phyloP scores from a whole-genome alignment of 2,329 filamentous ascomycete genomes.

The Colletotrichum magnum region DNA sequence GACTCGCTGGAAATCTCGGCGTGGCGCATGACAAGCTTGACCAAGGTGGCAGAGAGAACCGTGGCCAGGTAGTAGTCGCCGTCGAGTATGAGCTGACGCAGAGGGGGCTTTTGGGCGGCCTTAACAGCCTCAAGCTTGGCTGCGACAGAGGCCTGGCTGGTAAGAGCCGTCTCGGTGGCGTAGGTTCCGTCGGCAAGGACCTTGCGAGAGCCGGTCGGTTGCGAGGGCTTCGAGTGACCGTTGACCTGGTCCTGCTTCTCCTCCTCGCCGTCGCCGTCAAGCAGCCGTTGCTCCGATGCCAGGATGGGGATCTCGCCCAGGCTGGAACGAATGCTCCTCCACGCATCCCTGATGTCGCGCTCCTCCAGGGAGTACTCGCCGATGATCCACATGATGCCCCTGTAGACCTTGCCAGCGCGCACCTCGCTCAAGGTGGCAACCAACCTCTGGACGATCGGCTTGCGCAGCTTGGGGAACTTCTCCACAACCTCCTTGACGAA shows the following conservation, averaged over 20 bases:
- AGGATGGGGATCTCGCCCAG: conserved; percentile 97
- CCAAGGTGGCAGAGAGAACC: conserved; percentile 94
- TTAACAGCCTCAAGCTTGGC: conserved; percentile 97
- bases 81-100: conserved; percentile 94
- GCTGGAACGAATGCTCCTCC: conserved; percentile 95
- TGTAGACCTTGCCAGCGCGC: conserved; percentile 95
- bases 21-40: conserved; percentile 98
- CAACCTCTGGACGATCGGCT: conserved; percentile 88
- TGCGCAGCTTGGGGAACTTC: conserved; percentile 92
- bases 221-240: conserved; percentile 81
- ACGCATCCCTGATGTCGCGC: conserved; percentile 94
- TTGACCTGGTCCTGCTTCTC: conserved; percentile 77
- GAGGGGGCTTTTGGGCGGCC: conserved; percentile 94
- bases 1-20: conserved; percentile 90
- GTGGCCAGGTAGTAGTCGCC: conserved; percentile 97
- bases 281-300: conserved; percentile 90
- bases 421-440: conserved; percentile 94
- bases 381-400: conserved; percentile 96
- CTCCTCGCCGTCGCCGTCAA: conserved; percentile 86
- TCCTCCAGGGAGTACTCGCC: conserved; percentile 97
- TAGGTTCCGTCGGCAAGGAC: conserved; percentile 98
- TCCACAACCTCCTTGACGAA: conserved; percentile 99
- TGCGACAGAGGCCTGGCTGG: conserved; percentile 89
- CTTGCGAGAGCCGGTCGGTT: conserved; percentile 87
- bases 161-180: conserved; percentile 95